Evolutionary conservation across 1,284 basidiomycete genomes (phyloP), one percentile per base, ranked within the genome.

Genomic region (Gomphus bonarii): DNA sequence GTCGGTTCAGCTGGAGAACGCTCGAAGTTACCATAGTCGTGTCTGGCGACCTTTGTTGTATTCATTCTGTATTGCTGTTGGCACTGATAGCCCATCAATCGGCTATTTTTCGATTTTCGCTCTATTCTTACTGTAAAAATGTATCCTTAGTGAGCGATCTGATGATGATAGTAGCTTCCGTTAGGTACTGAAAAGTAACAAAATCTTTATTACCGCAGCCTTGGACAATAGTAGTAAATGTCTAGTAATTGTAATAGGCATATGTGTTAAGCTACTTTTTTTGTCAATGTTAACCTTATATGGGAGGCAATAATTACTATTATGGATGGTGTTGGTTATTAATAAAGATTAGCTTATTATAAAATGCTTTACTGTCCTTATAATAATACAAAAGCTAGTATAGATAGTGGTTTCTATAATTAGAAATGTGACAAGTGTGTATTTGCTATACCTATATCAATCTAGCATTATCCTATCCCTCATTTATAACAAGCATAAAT

Each of bases 1-100:
- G 62, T 73, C 30, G 79, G 76, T 5, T 56, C 55, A 30, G 50
- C 48, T 9, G 53, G 58, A 33, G 58, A 55, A n/a, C 16, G 16
- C 20, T 36, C 42, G 31, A 50, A 10, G 36, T 12, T 14, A 35
- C 31, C 35, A 40, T 50, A 50, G n/a, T 28, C 25, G 3, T 28
- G 7, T 49, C 31, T 38, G 33, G 14, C 14, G 5, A 2, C 11
- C 22, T 9, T 30, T 31, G n/a, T 31, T 16, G 16, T 9, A 49
- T 49, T 44, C 38, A 28, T 28, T 25, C 31, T 55, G 44, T 55
- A 55, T 33, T 30, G 20, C 7, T 12, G 35, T 44, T 18, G 20
- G 35, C 18, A 51, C 47, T 48, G 55, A n/a, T 31, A 28, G 35
- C 3, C 5, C 12, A 16, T 43, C n/a, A 8, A 28, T 6, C 36